Evolutionary conservation across 805 yeast genomes (phyloP), one percentile per base, ranked within the genome.

Genomic region (Phaffomyces thermotolerans): DNA sequence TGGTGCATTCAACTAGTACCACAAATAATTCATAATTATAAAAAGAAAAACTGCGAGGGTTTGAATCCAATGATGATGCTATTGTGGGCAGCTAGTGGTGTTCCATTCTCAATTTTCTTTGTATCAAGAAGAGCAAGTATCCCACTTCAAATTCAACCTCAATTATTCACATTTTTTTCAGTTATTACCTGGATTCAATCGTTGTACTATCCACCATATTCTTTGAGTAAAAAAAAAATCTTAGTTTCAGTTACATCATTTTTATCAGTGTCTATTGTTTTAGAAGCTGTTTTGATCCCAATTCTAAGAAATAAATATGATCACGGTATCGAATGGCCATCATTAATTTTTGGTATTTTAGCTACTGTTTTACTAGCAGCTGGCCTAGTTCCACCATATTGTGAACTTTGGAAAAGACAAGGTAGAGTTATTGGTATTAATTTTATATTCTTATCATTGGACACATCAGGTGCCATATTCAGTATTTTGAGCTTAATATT

Each of bases 1-100:
- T 91, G 97, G 97, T 90, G 97, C 60, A 69, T 90, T 52, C 97
- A 91, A 63, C 65, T 90, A 52, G 70, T 88, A 1, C 97, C 97
- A 3, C 98, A 86, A 58, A 82, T 89, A 41, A 68, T 78, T 38
- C 72, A 79, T 56, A 90, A 91, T 58, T 88, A 76, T 64, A 71
- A 72, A 48, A 74, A 73, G 7, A 88, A 91, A 54, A 78, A 87
- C 56, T 84, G 95, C 46, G 83, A 80, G 18, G 97, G 98, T 0
- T 62, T 90, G 3, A 95, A 93, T 1, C 88, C 90, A 6, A 14
- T 75, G 24, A 89, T 90, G 96, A 71, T 87, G 73, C 75, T 87
- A 42, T 63, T 88, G n/a, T 90, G 96, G 96, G 33, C 52, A 12
- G 57, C 65, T 5, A 72, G 78, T 43, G 96, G 95, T 8, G 72